Base-by-base conservation (phyloP, 371 early-diverging fungal species). In the Cokeromyces recurvatus region DNA sequence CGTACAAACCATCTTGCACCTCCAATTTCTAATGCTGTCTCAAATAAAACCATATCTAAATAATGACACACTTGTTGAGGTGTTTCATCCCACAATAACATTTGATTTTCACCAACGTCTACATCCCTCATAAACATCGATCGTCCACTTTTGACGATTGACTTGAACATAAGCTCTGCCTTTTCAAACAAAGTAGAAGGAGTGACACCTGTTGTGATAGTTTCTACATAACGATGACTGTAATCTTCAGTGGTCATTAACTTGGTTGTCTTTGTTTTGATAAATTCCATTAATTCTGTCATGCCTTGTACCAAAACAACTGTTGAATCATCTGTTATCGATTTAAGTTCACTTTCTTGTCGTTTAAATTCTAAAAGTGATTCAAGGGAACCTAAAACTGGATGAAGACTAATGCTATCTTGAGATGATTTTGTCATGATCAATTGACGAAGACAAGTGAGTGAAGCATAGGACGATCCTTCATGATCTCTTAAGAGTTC, bases 51-150 rank as follows among this genome's bases (percentile, higher is more conserved):
- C 63, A 75, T 63, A 29, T 75, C 76, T 38, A 75, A 19, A 43
- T 69, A 75, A 48, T 71, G 71, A 12, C 65, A 53, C n/a, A 64
- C 55, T 1, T 47, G 46, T 20, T 66, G 66, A 3, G 29, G 43
- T 17, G 48, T 44, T 2, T 38, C 32, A 40, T 69, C 67, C 64
- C 65, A 68, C 12, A 69, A 43, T 0, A 62, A 27, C 11, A 11
- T 7, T 4, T 9, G 43, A 21, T 48, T 51, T 2, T 60, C 53
- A 21, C 63, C 70, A 1, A 64, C 68, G 41, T 74, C 71, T 0
- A 71, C 67, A 41, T 75, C 75, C 12, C 64, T 62, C 72, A 75
- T 71, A 54, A 60, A 75, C 71, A 69, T 68, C 6, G 75, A 71
- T 38, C 75, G 43, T 17, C 75, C 75, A 36, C 71, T 64, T 38